Evolutionary conservation across 805 yeast species (phyloP), one percentile per base, ranked within the genome.

Genomic region (Zygoascus biomembranicola): DNA sequence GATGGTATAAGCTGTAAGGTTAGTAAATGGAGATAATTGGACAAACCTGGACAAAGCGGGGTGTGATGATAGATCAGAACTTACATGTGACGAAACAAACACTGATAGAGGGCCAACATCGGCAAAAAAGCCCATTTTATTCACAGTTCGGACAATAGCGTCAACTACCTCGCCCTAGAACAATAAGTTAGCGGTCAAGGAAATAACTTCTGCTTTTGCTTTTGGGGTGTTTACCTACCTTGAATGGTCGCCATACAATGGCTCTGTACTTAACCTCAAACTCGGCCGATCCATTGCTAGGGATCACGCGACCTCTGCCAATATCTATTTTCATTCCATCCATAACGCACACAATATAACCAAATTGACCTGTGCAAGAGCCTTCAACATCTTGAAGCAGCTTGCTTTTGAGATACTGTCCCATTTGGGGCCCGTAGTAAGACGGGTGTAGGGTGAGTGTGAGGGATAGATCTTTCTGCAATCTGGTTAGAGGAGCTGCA

Each of bases 301-400:
- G 96, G 45, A 94, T 78, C 58, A 94, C 87, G 61, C 87, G 77
- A 18, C 99, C 99, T 62, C 89, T 85, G 48, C 97, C 99, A 37
- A 94, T 95, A 66, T 94, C 97, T 54, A 94, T 89, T 60, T 84
- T 80, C 85, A 88, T 89, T 60, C 95, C 88, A 66, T 94, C 98
- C 66, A 94, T 76, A 45, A 94, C 99, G 71, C 97, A 92, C 54
- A 94, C 84, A 60, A 94, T 94, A 69, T 94, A 94, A 13, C 99
- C 99, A 74, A 94, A 94, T 70, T 94, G 96, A 63, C 99, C 99
- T 0, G 98, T 90, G 72, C 98, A 94, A 1, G 98, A 90, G 26
- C 99, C 99, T 72, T 94, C 99, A 44, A 94, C 99, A 67, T 94
- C 99, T 59, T 88, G 90, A 55, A 94, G 77, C 57, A 94, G 77